These are phyloP conservation scores for Alisma plantagoaquatica DNA, from an alignment of 106 monocot genomes.

Conservation along the genomic window DNA sequence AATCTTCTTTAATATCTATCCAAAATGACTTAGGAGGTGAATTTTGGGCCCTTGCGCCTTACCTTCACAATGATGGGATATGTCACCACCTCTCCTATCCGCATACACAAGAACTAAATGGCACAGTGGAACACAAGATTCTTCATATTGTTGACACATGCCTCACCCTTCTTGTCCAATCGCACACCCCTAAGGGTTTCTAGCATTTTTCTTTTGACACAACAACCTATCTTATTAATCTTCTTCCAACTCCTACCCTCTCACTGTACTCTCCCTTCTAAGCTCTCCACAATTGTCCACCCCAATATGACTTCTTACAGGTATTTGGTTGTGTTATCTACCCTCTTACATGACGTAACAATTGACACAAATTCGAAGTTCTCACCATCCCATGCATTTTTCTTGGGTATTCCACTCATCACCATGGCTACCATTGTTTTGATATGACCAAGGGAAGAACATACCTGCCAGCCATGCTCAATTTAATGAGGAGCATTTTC, in stretches of 20 bases:
- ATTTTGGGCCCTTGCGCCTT: neutral
- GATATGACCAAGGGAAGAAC: neutral
- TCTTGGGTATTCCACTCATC: neutral
- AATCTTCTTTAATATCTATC: neutral
- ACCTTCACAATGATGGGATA: neutral
- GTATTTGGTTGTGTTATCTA: neutral
- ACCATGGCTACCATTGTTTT: neutral
- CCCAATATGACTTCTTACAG: neutral
- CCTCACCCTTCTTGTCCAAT: neutral
- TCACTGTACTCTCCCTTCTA: neutral
- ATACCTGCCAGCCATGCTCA: neutral
- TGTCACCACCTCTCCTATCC: neutral
- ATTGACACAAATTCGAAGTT: neutral
- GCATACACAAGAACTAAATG: constrained; percentile 3
- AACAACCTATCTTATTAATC: neutral
- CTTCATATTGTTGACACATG: neutral
- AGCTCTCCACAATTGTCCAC: neutral
- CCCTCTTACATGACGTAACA: neutral
- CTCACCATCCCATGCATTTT: neutral
- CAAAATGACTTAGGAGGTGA: neutral
- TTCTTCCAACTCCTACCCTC: neutral
- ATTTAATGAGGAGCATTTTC: neutral
- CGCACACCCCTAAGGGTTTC: neutral
- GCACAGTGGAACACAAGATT: neutral
- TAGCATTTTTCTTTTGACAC: neutral